A percentile compares a stretch with the other conserved stretches of the same genome.
Conservation (phyloP, 257 asterid species). For the Solanum chiquidenum region DNA sequence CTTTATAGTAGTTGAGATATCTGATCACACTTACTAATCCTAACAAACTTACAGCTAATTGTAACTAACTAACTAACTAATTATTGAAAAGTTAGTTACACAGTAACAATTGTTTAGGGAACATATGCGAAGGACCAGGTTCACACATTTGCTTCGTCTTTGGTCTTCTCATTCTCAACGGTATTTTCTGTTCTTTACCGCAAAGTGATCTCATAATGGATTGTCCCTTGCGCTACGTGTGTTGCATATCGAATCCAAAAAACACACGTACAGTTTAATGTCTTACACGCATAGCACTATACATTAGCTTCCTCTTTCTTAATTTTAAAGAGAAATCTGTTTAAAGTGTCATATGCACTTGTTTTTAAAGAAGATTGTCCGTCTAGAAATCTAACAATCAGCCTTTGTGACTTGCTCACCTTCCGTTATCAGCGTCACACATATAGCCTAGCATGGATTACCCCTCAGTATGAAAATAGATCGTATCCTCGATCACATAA, state of each 20-base stretch:
- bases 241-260: not conserved
- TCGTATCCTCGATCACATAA: not conserved
- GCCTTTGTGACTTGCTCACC: not conserved
- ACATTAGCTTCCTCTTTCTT: not conserved
- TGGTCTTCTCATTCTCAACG: no score
- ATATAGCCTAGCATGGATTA: not conserved
- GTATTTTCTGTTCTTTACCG: not conserved
- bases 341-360: accelerated
- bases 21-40: no score
- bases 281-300: not conserved
- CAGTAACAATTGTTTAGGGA: no score
- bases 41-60: no score
- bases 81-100: no score
- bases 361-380: accelerated
- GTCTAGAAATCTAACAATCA: not conserved
- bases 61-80: no score
- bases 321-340: not conserved
- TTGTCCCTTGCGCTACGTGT: not conserved
- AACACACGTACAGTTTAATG: no score
- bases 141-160: no score
- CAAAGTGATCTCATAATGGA: not conserved
- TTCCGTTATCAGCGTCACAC: not conserved
- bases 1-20: no score
- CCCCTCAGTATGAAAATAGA: not conserved
- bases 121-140: no score